Evolutionary conservation across 2,329 filamentous ascomycete genomes (phyloP).

Genomic region (Botrytis paeoniae): DNA sequence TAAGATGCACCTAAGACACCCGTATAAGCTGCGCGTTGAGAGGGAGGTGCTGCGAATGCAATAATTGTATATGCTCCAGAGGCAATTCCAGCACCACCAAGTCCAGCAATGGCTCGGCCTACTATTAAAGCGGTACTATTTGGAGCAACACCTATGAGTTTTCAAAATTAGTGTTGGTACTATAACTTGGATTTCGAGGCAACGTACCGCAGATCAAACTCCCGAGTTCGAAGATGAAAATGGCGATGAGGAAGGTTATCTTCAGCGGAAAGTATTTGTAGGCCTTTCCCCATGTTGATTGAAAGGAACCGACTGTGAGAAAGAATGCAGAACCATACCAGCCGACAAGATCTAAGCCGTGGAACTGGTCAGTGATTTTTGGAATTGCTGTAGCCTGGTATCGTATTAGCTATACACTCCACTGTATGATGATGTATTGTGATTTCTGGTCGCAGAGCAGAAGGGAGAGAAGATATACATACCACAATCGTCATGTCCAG

Average conservation of each 20-base stretch:
- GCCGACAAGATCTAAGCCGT: slow-evolving; percentile 47
- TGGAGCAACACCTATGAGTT: slow-evolving; percentile 34
- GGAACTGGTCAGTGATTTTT: slow-evolving; percentile 52
- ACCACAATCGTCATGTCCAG: slow-evolving; percentile 50
- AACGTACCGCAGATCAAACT: slow-evolving; percentile 39
- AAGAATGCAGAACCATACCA: slow-evolving; percentile 60
- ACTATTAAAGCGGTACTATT: slow-evolving; percentile 26
- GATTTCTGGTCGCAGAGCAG: background rate
- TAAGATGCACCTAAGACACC: slow-evolving; percentile 63
- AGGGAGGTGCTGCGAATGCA: slow-evolving; percentile 36
- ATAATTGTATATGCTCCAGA: slow-evolving; percentile 44
- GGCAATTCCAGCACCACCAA: slow-evolving; percentile 32
- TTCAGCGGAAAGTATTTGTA: slow-evolving; percentile 40
- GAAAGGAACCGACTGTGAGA: slow-evolving; percentile 44
- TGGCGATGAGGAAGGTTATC: slow-evolving; percentile 35
- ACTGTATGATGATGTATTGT: background rate
- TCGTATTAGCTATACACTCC: background rate
- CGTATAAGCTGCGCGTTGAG: slow-evolving; percentile 46
- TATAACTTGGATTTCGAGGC: background rate
- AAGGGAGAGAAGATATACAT: background rate
- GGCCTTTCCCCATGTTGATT: slow-evolving; percentile 37
- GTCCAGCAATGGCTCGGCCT: slow-evolving; percentile 29
- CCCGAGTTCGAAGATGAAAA: slow-evolving; percentile 41
- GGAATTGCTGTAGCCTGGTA: slow-evolving; percentile 50
- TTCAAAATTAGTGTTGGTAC: background rate